These are phyloP conservation scores for Coemansia asiatica DNA, from an alignment of 192 early-diverging fungal genomes.

Conservation along the genomic window DNA sequence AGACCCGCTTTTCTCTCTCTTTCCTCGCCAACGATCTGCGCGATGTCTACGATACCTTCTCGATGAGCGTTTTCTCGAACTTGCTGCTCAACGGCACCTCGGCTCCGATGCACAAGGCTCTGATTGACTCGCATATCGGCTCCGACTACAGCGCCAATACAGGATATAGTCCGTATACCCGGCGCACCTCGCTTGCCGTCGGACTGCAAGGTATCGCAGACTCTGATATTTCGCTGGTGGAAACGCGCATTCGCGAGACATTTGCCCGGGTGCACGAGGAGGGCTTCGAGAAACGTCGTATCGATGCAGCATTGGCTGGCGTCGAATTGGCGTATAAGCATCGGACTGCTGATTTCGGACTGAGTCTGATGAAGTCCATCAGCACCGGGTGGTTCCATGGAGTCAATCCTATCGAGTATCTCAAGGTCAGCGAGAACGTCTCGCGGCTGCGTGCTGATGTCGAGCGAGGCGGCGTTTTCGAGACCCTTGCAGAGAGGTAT, in stretches of 20 bases:
- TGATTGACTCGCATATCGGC: constrained; percentile 88
- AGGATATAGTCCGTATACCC: constrained; percentile 74
- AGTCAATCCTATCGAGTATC: constrained; percentile 76
- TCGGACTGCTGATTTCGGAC: constrained; percentile 85
- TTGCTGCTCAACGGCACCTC: constrained; percentile 85
- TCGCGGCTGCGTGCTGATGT: constrained; percentile 66
- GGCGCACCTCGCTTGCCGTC: constrained; percentile 70
- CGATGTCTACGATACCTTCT: constrained; percentile 83
- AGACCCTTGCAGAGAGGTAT: constrained; percentile 70
- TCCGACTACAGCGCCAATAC: constrained; percentile 87
- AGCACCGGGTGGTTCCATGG: constrained; percentile 87
- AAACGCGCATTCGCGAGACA: constrained; percentile 68
- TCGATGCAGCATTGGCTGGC: constrained; percentile 84
- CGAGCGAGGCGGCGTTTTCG: constrained; percentile 67
- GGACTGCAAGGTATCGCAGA: constrained; percentile 85
- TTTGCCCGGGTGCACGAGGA: constrained; percentile 64
- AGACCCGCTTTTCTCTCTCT: constrained; percentile 74
- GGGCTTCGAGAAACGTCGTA: constrained; percentile 76
- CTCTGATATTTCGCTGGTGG: constrained; percentile 62
- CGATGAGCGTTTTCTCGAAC: constrained; percentile 73
- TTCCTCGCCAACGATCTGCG: constrained; percentile 73
- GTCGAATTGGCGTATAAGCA: constrained; percentile 90
- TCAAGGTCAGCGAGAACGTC: constrained; percentile 79
- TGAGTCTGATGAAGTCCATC: constrained; percentile 74
- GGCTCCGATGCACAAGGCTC: constrained; percentile 89